phyloP scores from a whole-genome alignment of 2,329 filamentous ascomycete species.

The Acrodontium crateriforme region DNA sequence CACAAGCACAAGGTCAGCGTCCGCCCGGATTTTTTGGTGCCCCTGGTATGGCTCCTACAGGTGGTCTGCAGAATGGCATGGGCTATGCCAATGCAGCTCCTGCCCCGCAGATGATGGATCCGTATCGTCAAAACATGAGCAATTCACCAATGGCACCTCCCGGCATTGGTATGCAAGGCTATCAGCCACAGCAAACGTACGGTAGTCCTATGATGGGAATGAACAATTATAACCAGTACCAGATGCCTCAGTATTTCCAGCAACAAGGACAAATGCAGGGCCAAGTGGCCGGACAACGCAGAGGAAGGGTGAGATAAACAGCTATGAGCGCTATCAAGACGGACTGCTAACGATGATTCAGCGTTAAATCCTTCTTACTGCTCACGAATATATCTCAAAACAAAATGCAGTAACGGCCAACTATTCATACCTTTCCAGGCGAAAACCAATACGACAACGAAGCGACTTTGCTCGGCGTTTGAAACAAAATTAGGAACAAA shows the following conservation, averaged over 20 bases:
- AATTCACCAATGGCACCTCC: conserved; percentile 28
- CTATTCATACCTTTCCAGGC: too few species aligned
- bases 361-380: too few species aligned
- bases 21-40: conserved; percentile 20
- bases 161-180: too few species aligned
- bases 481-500: too few species aligned
- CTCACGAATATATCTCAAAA: too few species aligned
- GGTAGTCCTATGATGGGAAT: conserved; percentile 16
- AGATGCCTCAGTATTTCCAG: conserved; percentile 8
- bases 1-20: conserved; percentile 24
- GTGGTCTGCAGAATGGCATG: conserved; percentile 10
- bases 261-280: conserved; percentile 11
- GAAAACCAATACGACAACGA: too few species aligned
- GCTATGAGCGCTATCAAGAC: neutral
- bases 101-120: conserved; percentile 24
- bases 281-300: conserved; percentile 6
- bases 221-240: conserved; percentile 16
- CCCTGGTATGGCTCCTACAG: conserved; percentile 8
- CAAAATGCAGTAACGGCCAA: too few species aligned
- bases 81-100: conserved; percentile 15
- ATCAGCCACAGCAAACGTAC: conserved; percentile 14
- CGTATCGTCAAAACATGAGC: conserved; percentile 25
- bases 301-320: conserved; percentile 7
- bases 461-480: too few species aligned
- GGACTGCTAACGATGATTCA: too few species aligned